Evolutionary conservation across 805 yeast species (phyloP).

Genomic region (Candida nanaspora): DNA sequence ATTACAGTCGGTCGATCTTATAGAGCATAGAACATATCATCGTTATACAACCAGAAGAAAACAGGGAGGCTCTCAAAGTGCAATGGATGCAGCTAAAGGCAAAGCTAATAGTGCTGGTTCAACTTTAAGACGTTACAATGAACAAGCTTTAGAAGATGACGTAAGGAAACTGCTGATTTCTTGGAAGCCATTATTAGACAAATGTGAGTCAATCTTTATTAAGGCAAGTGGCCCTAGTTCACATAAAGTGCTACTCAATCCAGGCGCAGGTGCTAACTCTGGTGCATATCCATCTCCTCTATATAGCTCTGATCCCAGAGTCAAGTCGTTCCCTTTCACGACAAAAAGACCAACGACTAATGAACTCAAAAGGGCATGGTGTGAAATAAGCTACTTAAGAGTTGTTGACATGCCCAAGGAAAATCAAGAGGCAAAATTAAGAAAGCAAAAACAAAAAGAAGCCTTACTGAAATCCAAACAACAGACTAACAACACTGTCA

Average conservation of each 20-base stretch:
- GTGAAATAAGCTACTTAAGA: slow-evolving; percentile 56
- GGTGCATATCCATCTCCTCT: slow-evolving; percentile 55
- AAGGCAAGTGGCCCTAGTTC: slow-evolving; percentile 75
- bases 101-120: slow-evolving; percentile 97
- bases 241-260: slow-evolving; percentile 45
- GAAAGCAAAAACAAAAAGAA: slow-evolving; percentile 23
- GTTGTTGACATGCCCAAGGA: slow-evolving; percentile 49
- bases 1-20: slow-evolving; percentile 56
- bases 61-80: slow-evolving; percentile 96
- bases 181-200: slow-evolving; percentile 57
- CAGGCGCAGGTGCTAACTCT: background rate
- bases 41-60: slow-evolving; percentile 93
- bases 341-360: slow-evolving; percentile 79
- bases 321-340: slow-evolving; percentile 77
- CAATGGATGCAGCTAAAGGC: slow-evolving; percentile 87
- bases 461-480: slow-evolving; percentile 19
- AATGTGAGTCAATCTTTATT: slow-evolving; percentile 66
- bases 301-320: slow-evolving; percentile 47
- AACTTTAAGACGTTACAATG: slow-evolving; percentile 80
- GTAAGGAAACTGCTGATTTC: slow-evolving; percentile 56
- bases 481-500: slow-evolving; percentile 3
- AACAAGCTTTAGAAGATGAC: slow-evolving; percentile 72
- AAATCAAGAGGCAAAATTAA: slow-evolving; percentile 22
- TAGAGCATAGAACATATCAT: slow-evolving; percentile 82
- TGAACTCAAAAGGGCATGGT: slow-evolving; percentile 83